Evolutionary conservation across 805 yeast species (phyloP), one percentile per base, ranked within the genome.

Genomic region (Dipodascopsis tothii): DNA sequence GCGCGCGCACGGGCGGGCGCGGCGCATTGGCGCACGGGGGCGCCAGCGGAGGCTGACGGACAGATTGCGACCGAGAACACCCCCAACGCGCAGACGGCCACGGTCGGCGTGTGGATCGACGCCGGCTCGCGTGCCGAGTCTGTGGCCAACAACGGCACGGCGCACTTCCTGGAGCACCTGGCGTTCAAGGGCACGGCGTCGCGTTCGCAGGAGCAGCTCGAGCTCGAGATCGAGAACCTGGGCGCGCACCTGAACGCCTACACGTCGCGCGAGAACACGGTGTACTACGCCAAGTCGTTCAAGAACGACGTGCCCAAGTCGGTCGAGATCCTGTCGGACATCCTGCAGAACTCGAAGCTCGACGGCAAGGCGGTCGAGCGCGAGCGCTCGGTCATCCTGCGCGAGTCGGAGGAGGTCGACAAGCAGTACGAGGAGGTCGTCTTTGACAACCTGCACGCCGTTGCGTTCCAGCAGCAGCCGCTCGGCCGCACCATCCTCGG

Each of bases 191-290:
- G 99, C 20, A 92, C 99, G 11, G 65, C 72, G 42, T 73, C 72
- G 44, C 75, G 98, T 62, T 68, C 85, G 9, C 97, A 92, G 68
- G 70, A 78, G 45, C 78, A 78, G 47, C 71, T 92, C 44, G 99
- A 92, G 65, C 69, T 88, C 37, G 97, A 92, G 66, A 85, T 92
- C 46, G 99, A 92, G 65, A 83, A 92, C 68, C 76, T 88, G 58
- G 99, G 99, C 3, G 86, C 96, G 21, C 98, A 92, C 67, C 75
- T 92, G 59, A 92, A 94, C 62, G 98, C 98, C n/a, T 92, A 92
- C 69, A 92, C 98, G 2, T 86, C 96, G 18, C 77, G 99, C 60
- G 99, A 92, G 61, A 88, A 87, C 66, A 92, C 99, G 1, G 98
- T 90, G 5, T 92, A 88, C 65, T 92, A 87, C 65, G 95, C 97